These are phyloP conservation scores for Crithidia bombi DNA, from an alignment of 208 protist genomes.

Conservation along the genomic window DNA sequence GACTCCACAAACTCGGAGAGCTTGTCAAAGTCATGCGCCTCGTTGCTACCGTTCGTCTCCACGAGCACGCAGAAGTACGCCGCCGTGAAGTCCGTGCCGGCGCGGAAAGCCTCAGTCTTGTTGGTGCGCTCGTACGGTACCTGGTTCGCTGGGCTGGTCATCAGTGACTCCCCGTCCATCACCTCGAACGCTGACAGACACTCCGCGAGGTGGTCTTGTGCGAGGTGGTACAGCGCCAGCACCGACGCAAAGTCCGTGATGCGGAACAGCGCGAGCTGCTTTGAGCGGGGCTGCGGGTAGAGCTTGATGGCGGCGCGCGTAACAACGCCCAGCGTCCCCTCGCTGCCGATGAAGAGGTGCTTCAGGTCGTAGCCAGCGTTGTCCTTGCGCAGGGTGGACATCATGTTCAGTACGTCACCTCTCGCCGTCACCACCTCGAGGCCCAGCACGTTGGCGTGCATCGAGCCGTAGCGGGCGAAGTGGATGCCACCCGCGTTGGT, in stretches of 20 bases:
- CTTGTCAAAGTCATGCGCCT: constrained; percentile 90
- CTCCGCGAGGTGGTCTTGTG: constrained; percentile 89
- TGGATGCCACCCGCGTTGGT: constrained; percentile 98
- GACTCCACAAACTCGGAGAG: constrained; percentile 57
- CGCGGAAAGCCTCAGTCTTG: constrained; percentile 54
- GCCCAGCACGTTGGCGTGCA: constrained; percentile 95
- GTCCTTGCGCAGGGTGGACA: constrained; percentile 94
- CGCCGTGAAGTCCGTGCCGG: constrained; percentile 44
- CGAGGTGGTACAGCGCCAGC: constrained; percentile 66
- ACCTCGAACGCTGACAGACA: constrained; percentile 96
- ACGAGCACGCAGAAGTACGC: constrained; percentile 92
- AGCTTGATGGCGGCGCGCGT: constrained; percentile 80
- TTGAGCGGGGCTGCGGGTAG: constrained; percentile 56
- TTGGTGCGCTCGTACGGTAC: constrained; percentile 50
- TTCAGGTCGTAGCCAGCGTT: constrained; percentile 97
- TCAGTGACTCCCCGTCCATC: constrained; percentile 86
- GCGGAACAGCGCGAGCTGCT: constrained; percentile 89
- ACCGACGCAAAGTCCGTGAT: constrained; percentile 75
- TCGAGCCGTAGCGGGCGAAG: constrained; percentile 94
- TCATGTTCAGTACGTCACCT: constrained; percentile 76
- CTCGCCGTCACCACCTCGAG: constrained; percentile 91
- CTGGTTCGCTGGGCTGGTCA: constrained; percentile 48
- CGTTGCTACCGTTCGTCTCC: constrained; percentile 94
- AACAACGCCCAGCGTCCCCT: constrained; percentile 96
- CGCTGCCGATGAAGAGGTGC: constrained; percentile 97